Evolutionary conservation across 2,329 filamentous ascomycete species (phyloP), one percentile per base, ranked within the genome.

Genomic region (Colletotrichum echinochloae): DNA sequence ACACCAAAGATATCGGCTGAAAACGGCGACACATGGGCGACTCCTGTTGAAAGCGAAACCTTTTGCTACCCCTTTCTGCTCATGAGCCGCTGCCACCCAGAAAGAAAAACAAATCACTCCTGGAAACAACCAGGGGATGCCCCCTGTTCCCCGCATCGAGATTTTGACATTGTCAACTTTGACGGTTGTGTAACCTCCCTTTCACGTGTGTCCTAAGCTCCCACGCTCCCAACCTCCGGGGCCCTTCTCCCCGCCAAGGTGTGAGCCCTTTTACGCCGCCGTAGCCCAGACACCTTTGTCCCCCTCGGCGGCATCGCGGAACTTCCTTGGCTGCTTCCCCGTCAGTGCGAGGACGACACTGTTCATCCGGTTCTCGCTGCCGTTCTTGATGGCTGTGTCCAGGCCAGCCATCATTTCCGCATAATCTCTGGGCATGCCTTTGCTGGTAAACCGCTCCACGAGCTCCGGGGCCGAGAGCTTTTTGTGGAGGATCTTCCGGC

Each of bases 301-400:
- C 16, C 52, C 41, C 44, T 64, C 48, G 5, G 49, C 71, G 14
- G 63, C 33, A 0, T 71, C 67, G 6, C 67, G 67, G 44, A 72
- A 68, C 20, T 41, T 71, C 14, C n/a, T 76, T 6, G 81, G 80
- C 26, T 73, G 71, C 23, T 72, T 71, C 0, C 81, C 80, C 9
- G 80, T 83, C 37, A 82, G 66, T 2, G 71, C 73, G 26, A 78
- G 60, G 2, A 83, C 76, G 23, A 76, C 76, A 56, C 81, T 78
- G 65, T 79, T 81, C 11, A 76, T 76, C 30, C 77, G 75, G 23
- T 81, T 76, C 74, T 83, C 81, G 12, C 74, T 71, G 1, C 81
- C 80, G 37, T 77, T 73, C 65, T 77, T 78, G 72, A 82, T 79
- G 2, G 67, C 66, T 4, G 73, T 76, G 48, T 82, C 81, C 74